Evolutionary conservation across 78 protist species (phyloP).

Genomic region (Bigelowiella natans): DNA sequence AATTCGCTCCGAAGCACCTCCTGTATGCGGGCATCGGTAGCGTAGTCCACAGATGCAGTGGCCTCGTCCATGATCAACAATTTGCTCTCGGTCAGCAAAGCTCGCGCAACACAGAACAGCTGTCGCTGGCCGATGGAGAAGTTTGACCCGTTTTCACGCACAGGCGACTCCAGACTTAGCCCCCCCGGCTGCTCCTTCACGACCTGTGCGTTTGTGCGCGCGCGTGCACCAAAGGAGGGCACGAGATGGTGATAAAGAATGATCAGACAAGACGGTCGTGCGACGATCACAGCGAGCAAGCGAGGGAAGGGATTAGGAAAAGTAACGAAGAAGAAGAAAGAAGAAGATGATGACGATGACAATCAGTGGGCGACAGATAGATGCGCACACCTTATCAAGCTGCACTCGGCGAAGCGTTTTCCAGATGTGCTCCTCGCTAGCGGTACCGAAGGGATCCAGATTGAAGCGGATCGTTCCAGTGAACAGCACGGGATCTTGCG

Average conservation of each 20-base stretch:
- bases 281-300: background rate
- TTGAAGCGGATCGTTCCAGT: conserved; percentile 66
- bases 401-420: background rate
- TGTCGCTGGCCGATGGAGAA: conserved; percentile 41
- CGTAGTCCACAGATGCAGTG: conserved; percentile 77
- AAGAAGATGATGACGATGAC: background rate
- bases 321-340: too few relatives aligned
- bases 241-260: conserved; percentile 17
- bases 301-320: background rate
- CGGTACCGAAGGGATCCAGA: conserved; percentile 67
- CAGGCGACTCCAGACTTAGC: background rate
- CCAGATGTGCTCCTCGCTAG: conserved; percentile 35
- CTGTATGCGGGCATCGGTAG: conserved; percentile 49
- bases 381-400: background rate
- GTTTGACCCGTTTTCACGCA: background rate
- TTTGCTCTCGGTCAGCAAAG: background rate
- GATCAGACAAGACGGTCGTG: background rate
- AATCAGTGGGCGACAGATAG: too few relatives aligned
- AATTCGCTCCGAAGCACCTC: background rate
- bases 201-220: background rate
- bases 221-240: conserved; percentile 12
- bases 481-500: conserved; percentile 82
- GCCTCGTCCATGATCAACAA: conserved; percentile 85
- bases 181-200: background rate
- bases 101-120: conserved; percentile 47